Percentiles rank a stretch among this genome's conserved stretches.
Evolutionary conservation across 202 grass and related monocot genomes (phyloP).

Genomic region (Carex arenaria): DNA sequence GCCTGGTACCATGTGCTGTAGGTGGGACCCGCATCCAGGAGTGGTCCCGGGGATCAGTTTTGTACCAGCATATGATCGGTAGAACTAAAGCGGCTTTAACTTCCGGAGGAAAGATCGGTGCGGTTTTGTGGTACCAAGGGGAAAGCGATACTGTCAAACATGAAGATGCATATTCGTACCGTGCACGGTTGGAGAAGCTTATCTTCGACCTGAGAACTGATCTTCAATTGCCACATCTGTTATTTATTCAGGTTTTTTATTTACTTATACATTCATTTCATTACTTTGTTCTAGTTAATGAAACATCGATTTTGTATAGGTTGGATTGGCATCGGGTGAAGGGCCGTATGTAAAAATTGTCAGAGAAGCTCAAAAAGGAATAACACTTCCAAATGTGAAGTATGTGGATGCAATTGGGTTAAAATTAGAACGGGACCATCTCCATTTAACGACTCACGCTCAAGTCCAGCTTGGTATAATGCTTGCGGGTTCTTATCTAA

Average conservation of each 20-base stretch:
- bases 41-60: conserved; percentile 46
- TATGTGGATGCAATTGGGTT: conserved; percentile 75
- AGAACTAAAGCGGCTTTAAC: conserved; percentile 37
- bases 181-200: conserved; percentile 36
- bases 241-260: conserved; percentile 75
- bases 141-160: conserved; percentile 70
- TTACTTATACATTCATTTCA: not conserved
- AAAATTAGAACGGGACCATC: conserved; percentile 49
- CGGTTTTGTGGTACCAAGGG: conserved; percentile 89
- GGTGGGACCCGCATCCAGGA: conserved; percentile 68
- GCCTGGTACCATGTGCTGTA: conserved; percentile 76
- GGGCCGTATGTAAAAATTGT: conserved; percentile 56
- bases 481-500: conserved; percentile 76
- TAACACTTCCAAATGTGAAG: conserved; percentile 59
- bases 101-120: conserved; percentile 39
- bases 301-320: conserved; percentile 29
- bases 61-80: conserved; percentile 57
- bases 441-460: conserved; percentile 74
- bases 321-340: conserved; percentile 70
- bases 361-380: conserved; percentile 56
- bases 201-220: conserved; percentile 50
- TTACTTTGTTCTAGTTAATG: not conserved
- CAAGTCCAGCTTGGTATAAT: conserved; percentile 81
- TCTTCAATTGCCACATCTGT: conserved; percentile 57
- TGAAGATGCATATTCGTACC: conserved; percentile 46